phyloP scores from a whole-genome alignment of 495 filamentous ascomycete genomes.

The Xylaria bambusicola region DNA sequence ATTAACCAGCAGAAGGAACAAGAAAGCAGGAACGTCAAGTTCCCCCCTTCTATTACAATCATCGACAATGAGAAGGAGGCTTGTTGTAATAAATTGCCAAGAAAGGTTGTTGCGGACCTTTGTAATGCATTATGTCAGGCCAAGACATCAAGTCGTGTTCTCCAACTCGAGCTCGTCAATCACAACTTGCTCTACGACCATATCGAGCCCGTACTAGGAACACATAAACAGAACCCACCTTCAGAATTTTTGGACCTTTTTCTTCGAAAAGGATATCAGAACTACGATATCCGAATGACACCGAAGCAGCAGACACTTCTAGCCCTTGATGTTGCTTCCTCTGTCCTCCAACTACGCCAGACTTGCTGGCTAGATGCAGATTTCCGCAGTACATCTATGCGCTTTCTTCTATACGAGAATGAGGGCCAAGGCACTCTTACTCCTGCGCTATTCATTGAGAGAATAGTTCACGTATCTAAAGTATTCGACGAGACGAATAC shows the following conservation, averaged over 20 bases:
- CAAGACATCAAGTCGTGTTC: too few relatives aligned
- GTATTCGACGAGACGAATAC: neutral
- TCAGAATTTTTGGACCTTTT: neutral
- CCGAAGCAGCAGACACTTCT: neutral
- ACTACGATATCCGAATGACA: neutral
- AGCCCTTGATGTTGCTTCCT: constrained; percentile 21
- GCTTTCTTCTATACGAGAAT: neutral
- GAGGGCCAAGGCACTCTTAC: neutral
- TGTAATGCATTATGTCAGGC: too few relatives aligned
- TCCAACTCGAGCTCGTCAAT: too few relatives aligned
- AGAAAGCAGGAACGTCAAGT: too few relatives aligned
- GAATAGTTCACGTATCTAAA: too few relatives aligned
- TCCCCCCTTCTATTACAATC: too few relatives aligned
- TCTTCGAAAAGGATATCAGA: neutral
- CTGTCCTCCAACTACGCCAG: constrained; percentile 18
- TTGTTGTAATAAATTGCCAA: too few relatives aligned
- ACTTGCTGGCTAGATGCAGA: constrained; percentile 17
- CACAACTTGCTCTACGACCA: too few relatives aligned
- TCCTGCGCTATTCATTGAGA: constrained; percentile 13
- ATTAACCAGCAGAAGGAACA: too few relatives aligned
- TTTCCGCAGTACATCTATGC: neutral
- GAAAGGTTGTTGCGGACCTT: too few relatives aligned
- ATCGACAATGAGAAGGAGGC: too few relatives aligned
- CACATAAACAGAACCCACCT: neutral
- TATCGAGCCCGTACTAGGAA: too few relatives aligned